Conservation (phyloP, 306 rosid genomes). For the Acacia crassicarpa region DNA sequence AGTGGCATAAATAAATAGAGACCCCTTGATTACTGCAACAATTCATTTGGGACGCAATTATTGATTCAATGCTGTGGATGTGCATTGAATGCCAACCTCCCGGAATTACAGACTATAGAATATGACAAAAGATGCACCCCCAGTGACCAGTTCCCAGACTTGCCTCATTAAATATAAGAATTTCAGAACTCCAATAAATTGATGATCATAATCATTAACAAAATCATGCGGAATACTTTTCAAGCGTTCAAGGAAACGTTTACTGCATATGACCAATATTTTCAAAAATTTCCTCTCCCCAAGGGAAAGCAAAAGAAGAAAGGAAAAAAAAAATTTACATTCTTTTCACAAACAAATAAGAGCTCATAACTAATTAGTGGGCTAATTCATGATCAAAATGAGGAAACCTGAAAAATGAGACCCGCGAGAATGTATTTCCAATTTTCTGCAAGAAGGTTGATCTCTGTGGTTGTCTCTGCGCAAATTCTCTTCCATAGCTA, state of each 20-base stretch:
- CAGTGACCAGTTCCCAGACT: conserved; percentile 21
- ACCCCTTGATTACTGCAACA: conserved; percentile 21
- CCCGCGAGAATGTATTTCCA: conserved; percentile 93
- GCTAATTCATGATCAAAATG: conserved; percentile 10
- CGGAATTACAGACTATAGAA: conserved; percentile 31
- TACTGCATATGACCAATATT: conserved; percentile 37
- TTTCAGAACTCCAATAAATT: background rate
- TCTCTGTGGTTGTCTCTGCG: conserved; percentile 66
- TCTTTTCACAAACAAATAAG: conserved; percentile 22
- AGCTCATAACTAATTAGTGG: background rate
- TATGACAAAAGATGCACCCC: conserved; percentile 32
- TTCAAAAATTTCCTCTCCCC: conserved; percentile 9
- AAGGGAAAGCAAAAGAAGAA: conserved; percentile 19
- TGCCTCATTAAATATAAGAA: conserved; percentile 12
- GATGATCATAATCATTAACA: conserved; percentile 17
- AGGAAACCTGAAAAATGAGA: conserved; percentile 66
- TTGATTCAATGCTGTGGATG: conserved; percentile 18
- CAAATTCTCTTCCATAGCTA: conserved; percentile 80
- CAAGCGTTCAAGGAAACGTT: conserved; percentile 36
- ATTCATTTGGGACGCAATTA: conserved; percentile 20
- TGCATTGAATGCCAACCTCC: conserved; percentile 31
- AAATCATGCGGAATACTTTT: conserved; percentile 30
- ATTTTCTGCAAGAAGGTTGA: conserved; percentile 71
- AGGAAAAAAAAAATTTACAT: background rate
- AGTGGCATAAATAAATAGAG: conserved; percentile 18